Conservation (phyloP, 805 yeast genomes). For the Kregervanrija pseudodelftensis region DNA sequence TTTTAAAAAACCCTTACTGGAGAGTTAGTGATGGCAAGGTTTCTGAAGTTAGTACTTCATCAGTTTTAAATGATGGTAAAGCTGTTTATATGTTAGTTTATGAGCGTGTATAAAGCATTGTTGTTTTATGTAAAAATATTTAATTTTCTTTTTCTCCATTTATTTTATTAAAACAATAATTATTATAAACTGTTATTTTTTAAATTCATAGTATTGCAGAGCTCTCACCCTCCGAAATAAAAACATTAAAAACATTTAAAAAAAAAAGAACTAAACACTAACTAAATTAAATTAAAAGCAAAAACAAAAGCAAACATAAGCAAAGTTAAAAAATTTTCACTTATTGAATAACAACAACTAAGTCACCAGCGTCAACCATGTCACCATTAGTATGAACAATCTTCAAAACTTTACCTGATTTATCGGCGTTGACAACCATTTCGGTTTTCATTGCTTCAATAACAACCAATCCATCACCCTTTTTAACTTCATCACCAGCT, state of each 20-base stretch:
- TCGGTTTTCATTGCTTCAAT: constrained; percentile 99
- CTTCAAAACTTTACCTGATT: constrained; percentile 63
- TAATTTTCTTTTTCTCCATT: not conserved
- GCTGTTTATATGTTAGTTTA: constrained; percentile 86
- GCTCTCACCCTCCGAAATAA: no score
- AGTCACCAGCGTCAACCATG: constrained; percentile 94
- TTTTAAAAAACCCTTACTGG: constrained; percentile 68
- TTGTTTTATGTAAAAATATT: not conserved
- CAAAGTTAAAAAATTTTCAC: not conserved
- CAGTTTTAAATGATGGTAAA: constrained; percentile 59
- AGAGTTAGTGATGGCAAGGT: constrained; percentile 72
- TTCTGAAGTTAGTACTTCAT: constrained; percentile 48
- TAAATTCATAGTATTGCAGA: no score
- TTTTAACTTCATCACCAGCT: constrained; percentile 67
- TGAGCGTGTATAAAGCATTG: constrained; percentile 30
- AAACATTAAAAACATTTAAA: no score
- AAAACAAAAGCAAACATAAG: not conserved
- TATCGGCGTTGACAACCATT: constrained; percentile 76
- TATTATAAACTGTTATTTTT: not conserved
- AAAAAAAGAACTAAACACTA: no score
- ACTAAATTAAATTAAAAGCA: no score
- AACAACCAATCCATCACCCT: constrained; percentile 76
- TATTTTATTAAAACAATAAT: not conserved
- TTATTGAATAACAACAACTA: constrained; percentile 73
- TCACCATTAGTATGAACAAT: constrained; percentile 81